phyloP scores from a whole-genome alignment of 2,329 filamentous ascomycete genomes.

The Monosporascus ibericus region DNA sequence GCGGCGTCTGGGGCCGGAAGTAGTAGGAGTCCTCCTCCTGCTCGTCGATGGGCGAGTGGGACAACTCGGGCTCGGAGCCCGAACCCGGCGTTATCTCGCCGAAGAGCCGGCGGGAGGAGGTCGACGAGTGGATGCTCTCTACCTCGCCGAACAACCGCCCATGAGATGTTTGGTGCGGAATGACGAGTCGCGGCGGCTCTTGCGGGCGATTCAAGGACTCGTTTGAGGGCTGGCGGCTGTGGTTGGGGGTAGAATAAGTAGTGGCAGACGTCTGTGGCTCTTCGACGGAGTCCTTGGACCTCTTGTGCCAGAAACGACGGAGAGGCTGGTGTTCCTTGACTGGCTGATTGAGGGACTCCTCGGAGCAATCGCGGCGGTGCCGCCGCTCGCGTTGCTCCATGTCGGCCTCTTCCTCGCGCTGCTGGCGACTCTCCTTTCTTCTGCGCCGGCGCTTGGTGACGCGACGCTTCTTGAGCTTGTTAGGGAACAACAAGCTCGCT shows the following conservation, averaged over 20 bases:
- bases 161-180: conserved; percentile 17
- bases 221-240: conserved; percentile 18
- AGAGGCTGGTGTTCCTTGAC: conserved; percentile 13
- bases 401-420: conserved; percentile 13
- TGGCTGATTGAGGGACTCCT: conserved; percentile 16
- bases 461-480: conserved; percentile 29
- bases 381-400: conserved; percentile 6
- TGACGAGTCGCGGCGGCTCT: conserved; percentile 14
- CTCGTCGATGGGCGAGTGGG: conserved; percentile 24
- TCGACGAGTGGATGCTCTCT: conserved; percentile 20
- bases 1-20: conserved; percentile 23
- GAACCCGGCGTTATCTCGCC: conserved; percentile 21
- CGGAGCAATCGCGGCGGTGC: conserved; percentile 11
- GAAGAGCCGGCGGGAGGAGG: conserved; percentile 21
- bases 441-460: conserved; percentile 29
- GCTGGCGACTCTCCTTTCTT: conserved; percentile 22
- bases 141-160: conserved; percentile 25
- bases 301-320: conserved; percentile 19
- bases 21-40: conserved; percentile 21
- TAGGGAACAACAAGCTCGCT: conserved; percentile 24
- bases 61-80: conserved; percentile 24
- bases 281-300: conserved; percentile 14
- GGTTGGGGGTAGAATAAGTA: background rate
- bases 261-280: conserved; percentile 12
- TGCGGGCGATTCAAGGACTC: conserved; percentile 11